Conservation (phyloP, 805 yeast genomes). For the Barnettozyma vustinii region DNA sequence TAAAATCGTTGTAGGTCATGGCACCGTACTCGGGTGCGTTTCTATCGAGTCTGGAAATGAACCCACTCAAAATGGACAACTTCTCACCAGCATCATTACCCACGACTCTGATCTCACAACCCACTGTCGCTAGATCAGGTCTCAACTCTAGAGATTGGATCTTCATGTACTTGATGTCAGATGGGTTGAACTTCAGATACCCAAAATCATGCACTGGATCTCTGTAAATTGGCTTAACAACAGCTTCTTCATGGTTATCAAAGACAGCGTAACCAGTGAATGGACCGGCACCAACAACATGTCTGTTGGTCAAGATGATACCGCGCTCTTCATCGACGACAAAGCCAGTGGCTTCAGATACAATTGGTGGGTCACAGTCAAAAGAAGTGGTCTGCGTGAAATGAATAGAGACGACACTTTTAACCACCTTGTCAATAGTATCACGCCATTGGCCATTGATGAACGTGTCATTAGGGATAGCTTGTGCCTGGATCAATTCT, state of each 20-base stretch:
- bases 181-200: conserved; percentile 72
- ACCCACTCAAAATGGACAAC: conserved; percentile 81
- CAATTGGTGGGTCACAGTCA: conserved; percentile 77
- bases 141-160: conserved; percentile 59
- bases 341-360: conserved; percentile 93
- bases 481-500: not conserved
- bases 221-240: conserved; percentile 77
- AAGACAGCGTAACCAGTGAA: conserved; percentile 88
- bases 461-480: conserved; percentile 7
- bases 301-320: conserved; percentile 84
- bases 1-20: conserved; percentile 84
- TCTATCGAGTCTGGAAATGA: conserved; percentile 72
- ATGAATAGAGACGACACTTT: conserved; percentile 83
- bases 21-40: conserved; percentile 93
- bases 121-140: conserved; percentile 86
- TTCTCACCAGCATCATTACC: conserved; percentile 98
- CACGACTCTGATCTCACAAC: conserved; percentile 87
- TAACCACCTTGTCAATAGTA: conserved; percentile 76
- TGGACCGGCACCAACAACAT: conserved; percentile 95
- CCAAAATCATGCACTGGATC: conserved; percentile 97
- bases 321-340: conserved; percentile 83
- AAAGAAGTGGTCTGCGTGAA: conserved; percentile 82
- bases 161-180: conserved; percentile 64
- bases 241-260: conserved; percentile 92
- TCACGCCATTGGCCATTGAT: conserved; percentile 57